Evolutionary conservation across 305 asterid genomes (phyloP), one percentile per base, ranked within the genome.

Genomic region (Caryopteris hybrid): DNA sequence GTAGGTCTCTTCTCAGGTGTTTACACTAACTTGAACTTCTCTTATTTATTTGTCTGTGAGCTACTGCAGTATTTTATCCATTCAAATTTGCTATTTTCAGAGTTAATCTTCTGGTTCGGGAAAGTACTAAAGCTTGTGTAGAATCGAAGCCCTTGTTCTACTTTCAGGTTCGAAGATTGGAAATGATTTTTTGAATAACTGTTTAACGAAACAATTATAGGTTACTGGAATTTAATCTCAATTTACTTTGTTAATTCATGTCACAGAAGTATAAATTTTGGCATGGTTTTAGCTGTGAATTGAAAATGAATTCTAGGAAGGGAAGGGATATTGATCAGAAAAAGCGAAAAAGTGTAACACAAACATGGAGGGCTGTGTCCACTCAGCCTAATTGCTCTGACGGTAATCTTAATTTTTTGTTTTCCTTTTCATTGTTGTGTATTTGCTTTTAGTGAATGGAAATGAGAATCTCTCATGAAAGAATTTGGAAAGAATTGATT

Each of bases 281-380:
- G 70, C 75, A 29, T 66, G 68, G 74, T 83, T 73, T 81, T 53
- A 79, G 80, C 64, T 57, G 64, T 61, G 72, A 51, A 22, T 76
- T 64, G 70, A 55, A 17, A 39, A 77, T 76, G 85, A 79, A 74
- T 60, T 48, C 58, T 62, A 56, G 59, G 71, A 82, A 70, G 71
- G 74, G 68, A 58, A 55, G 41, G 62, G 45, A 23, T 20, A 73
- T 72, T 80, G 82, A 72, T 39, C 23, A 59, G 64, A 79, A 34
- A 66, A 78, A 64, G 27, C 72, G 42, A 31, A 77, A 70, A 74
- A 66, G 20, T 43, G 81, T 70, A 3, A 67, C 78, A 14, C 79
- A 61, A 65, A 70, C 70, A 68, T 80, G 95, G 96, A 83, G 91
- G 77, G 81, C 80, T 20, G 82, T 86, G 58, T 83, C 89, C 36